phyloP scores from a whole-genome alignment of 371 early-diverging fungal species.

The Mucor lusitanicus region DNA sequence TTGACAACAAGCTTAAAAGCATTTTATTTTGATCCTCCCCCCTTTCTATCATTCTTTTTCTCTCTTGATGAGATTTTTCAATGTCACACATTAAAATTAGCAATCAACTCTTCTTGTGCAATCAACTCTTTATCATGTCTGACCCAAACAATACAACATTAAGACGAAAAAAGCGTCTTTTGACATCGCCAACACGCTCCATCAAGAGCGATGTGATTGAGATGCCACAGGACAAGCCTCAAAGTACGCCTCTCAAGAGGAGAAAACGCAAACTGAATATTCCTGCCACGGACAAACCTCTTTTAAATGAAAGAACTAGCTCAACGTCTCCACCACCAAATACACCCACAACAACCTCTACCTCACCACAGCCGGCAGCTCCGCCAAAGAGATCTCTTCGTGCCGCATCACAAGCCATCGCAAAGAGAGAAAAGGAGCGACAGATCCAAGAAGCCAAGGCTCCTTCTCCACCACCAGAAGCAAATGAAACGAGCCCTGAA shows the following conservation, averaged over 20 bases:
- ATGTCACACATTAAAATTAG: slow-evolving; percentile 1
- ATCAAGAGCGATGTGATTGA: neutral
- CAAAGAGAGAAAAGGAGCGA: slow-evolving; percentile 7
- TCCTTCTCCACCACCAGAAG: neutral
- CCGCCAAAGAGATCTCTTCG: slow-evolving; percentile 11
- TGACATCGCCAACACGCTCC: neutral
- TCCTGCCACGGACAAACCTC: neutral
- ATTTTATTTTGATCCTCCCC: neutral
- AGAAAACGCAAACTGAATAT: neutral
- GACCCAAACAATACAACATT: neutral
- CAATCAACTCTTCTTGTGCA: neutral
- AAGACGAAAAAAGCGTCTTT: neutral
- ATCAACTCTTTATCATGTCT: neutral
- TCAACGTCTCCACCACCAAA: neutral
- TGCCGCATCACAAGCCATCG: slow-evolving; percentile 3
- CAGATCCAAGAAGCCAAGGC: neutral
- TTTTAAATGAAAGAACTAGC: neutral
- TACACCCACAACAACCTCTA: neutral
- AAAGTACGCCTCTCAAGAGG: neutral
- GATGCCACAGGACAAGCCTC: neutral
- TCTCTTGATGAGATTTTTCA: neutral
- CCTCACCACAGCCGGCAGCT: neutral
- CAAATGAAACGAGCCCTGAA: neutral
- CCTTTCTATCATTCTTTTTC: neutral
- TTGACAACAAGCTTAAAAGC: neutral